phyloP scores from a whole-genome alignment of 257 asterid genomes.

The Ophiorrhiza pumila region DNA sequence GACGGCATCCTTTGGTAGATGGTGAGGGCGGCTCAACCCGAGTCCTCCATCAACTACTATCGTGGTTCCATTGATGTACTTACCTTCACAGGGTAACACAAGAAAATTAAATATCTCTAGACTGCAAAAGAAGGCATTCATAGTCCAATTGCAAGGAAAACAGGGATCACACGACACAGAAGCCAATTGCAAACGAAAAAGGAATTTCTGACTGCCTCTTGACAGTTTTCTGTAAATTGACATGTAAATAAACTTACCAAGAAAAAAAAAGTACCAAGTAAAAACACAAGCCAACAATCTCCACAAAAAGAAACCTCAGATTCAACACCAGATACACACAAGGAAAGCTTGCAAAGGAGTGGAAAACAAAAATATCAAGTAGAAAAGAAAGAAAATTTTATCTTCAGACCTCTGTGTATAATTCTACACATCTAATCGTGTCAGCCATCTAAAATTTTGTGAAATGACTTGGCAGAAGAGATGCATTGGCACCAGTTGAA shows the following conservation, averaged over 20 bases:
- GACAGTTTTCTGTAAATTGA: not conserved
- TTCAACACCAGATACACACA: too few relatives aligned
- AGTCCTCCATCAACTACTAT: conserved; percentile 72
- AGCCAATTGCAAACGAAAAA: not conserved
- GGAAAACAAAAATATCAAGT: too few relatives aligned
- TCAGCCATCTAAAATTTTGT: not conserved
- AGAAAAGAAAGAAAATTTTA: not conserved
- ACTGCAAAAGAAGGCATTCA: not conserved
- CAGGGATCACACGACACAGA: not conserved
- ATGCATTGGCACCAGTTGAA: not conserved
- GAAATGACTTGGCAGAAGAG: too few relatives aligned
- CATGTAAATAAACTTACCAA: not conserved
- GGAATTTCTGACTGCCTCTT: not conserved
- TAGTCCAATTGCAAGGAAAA: not conserved
- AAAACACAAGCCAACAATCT: not conserved
- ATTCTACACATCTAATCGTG: not conserved
- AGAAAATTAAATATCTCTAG: not conserved
- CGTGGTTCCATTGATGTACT: conserved; percentile 64
- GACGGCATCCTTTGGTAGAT: conserved; percentile 60
- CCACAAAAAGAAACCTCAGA: too few relatives aligned
- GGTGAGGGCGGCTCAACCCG: conserved; percentile 73
- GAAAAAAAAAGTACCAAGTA: not conserved
- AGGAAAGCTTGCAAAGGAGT: too few relatives aligned
- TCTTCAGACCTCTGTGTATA: not conserved
- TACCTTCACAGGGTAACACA: conserved; percentile 41